Conservation (phyloP, 139 green algal genomes). For the Chlorella sp. region DNA sequence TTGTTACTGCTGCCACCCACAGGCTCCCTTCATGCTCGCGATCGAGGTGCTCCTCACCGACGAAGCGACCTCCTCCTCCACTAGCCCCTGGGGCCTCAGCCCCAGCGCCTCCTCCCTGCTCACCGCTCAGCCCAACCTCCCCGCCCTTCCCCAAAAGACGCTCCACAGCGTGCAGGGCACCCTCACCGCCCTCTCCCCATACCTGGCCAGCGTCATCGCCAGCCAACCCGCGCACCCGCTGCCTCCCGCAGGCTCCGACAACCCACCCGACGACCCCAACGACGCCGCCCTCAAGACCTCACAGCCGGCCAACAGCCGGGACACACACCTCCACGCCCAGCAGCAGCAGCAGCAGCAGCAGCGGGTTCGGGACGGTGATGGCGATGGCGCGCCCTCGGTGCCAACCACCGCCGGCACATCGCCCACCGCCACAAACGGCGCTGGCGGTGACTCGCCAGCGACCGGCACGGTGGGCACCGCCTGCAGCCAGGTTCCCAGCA, state of each 20-base stretch:
- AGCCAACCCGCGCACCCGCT: too few relatives aligned
- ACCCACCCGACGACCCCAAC: too few relatives aligned
- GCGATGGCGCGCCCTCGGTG: too few relatives aligned
- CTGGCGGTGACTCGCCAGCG: too few relatives aligned
- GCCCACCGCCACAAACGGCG: too few relatives aligned
- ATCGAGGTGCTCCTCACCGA: constrained; percentile 34
- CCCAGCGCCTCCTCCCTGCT: background rate
- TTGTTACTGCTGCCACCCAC: constrained; percentile 1
- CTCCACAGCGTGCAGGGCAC: background rate
- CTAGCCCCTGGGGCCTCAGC: background rate
- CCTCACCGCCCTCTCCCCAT: background rate
- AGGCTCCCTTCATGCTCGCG: constrained; percentile 46
- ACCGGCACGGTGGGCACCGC: too few relatives aligned
- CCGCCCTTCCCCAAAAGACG: background rate
- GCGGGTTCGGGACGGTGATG: constrained; percentile 4
- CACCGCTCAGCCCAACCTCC: background rate
- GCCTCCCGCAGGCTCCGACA: too few relatives aligned
- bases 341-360: constrained; percentile 14
- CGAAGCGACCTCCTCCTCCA: background rate
- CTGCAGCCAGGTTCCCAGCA: too few relatives aligned
- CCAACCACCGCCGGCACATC: too few relatives aligned
- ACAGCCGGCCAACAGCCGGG: too few relatives aligned
- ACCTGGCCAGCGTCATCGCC: background rate
- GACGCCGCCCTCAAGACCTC: too few relatives aligned
- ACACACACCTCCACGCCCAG: background rate